Evolutionary conservation across 371 early-diverging fungal genomes (phyloP).

Genomic region (Basidiobolus meristosporus): DNA sequence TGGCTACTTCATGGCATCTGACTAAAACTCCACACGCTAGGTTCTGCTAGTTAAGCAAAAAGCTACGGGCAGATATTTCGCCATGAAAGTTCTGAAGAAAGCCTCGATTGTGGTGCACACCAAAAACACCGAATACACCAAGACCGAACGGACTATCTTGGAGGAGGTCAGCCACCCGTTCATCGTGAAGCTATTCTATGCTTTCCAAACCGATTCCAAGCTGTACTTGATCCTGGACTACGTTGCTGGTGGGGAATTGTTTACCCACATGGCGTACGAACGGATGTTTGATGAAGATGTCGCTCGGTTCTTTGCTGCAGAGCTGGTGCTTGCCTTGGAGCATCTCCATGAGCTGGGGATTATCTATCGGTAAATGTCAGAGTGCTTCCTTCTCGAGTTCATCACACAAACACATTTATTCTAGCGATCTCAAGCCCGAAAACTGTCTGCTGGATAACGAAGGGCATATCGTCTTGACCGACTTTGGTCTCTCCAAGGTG

Average conservation of each 20-base stretch:
- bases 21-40: too few species aligned
- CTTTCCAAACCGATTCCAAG: conserved; percentile 37
- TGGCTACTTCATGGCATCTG: too few species aligned
- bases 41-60: conserved; percentile 62
- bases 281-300: conserved; percentile 25
- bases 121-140: conserved; percentile 46
- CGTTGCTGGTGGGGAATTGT: conserved; percentile 57
- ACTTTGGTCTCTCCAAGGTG: conserved; percentile 64
- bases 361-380: too few species aligned
- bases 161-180: conserved; percentile 49
- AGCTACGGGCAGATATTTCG: conserved; percentile 37
- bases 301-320: conserved; percentile 40
- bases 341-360: conserved; percentile 37
- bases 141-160: conserved; percentile 54
- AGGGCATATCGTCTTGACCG: conserved; percentile 52
- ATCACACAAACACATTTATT: too few species aligned
- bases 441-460: conserved; percentile 27
- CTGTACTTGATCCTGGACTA: conserved; percentile 51
- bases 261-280: conserved; percentile 33
- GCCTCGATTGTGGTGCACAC: conserved; percentile 55
- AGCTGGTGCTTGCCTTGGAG: conserved; percentile 40
- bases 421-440: conserved; percentile 42
- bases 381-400: too few species aligned
- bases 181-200: conserved; percentile 39
- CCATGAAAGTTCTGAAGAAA: conserved; percentile 88